Percentiles rank a stretch among this genome's conserved stretches.
These are phyloP conservation scores for Podosphaera fusca DNA, from an alignment of 2,329 filamentous ascomycete species.

Conservation along the genomic window DNA sequence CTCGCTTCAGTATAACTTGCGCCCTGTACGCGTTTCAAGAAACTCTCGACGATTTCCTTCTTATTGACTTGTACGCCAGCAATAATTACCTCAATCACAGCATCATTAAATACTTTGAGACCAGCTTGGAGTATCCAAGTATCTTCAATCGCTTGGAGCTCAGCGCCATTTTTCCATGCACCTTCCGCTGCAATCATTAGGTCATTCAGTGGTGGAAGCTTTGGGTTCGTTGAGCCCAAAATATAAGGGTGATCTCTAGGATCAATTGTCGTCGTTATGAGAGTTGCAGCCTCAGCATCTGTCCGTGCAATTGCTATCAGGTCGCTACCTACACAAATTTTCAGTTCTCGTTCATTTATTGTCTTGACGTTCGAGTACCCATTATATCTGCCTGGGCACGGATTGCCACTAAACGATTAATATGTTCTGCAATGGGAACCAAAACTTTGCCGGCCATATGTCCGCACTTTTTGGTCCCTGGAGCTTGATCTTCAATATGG, in stretches of 20 bases:
- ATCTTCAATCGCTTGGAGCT: conserved; percentile 84
- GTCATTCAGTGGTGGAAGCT: conserved; percentile 64
- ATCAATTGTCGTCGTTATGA: conserved; percentile 93
- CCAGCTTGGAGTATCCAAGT: conserved; percentile 57
- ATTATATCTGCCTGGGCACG: conserved; percentile 96
- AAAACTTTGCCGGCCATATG: conserved; percentile 98
- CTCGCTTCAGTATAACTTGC: conserved; percentile 71
- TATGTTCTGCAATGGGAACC: conserved; percentile 91
- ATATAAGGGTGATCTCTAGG: conserved; percentile 89
- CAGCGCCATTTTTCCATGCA: conserved; percentile 53
- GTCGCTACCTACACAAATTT: conserved; percentile 36
- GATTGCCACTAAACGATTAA: conserved; percentile 91
- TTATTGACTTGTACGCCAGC: conserved; percentile 45
- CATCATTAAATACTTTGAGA: conserved; percentile 77
- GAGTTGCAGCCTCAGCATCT: conserved; percentile 89
- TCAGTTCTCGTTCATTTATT: neutral
- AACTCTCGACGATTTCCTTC: conserved; percentile 40
- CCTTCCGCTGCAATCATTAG: conserved; percentile 74
- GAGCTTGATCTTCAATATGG: conserved; percentile 95
- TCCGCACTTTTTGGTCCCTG: conserved; percentile 97
- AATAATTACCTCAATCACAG: conserved; percentile 63
- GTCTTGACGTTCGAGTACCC: conserved; percentile 27
- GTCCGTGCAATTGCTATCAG: conserved; percentile 82
- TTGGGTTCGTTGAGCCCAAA: conserved; percentile 66
- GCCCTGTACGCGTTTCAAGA: conserved; percentile 44